Evolutionary conservation across 2,329 filamentous ascomycete genomes (phyloP), one percentile per base, ranked within the genome.

Genomic region (Botryosphaeria dothidea): DNA sequence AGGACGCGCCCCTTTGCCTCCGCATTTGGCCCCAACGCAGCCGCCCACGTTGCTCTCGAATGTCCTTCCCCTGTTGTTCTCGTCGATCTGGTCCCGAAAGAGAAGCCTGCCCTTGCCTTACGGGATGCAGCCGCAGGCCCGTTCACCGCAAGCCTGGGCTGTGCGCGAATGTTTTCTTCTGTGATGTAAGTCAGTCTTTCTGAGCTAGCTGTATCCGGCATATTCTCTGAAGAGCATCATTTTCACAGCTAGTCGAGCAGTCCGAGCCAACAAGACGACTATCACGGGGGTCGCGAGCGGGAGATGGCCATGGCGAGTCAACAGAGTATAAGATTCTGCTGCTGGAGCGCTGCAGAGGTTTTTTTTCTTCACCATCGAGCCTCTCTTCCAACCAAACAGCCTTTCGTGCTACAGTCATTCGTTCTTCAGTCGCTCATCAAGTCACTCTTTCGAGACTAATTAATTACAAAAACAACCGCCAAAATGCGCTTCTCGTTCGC

Each of bases 401-500:
- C 62, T 52, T 65, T 46, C 31, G 48, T 9, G 48, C 48, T 52
- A 52, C 27, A 52, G 48, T 52, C 48, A 52, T 19, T 52, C 48
- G 56, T 41, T 52, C 43, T 52, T 49, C 27, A 52, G 27, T 52
- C 48, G 48, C 48, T 52, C 48, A 41, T 13, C 17, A 51, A 65
- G 64, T 65, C 64, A 54, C 48, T 65, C 64, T 62, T 65, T 65
- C 62, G 48, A 48, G 48, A 58, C 62, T 25, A 17, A 21, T n/a
- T 51, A 46, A 27, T 57, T 52, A 60, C 62, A 41, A 58, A 17
- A 41, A 60, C 43, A 65, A 57, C 57, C 56, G 36, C 29, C 64
- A 65, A 65, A 61, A 65, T 65, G 64, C 56, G 57, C 38, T 61
- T 62, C 64, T 62, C 56, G 25, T 61, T 62, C 64, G 48, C 52